Percentiles rank a stretch among this genome's conserved stretches.
Evolutionary conservation across 257 asterid genomes (phyloP).

Genomic region (Vinca minor): DNA sequence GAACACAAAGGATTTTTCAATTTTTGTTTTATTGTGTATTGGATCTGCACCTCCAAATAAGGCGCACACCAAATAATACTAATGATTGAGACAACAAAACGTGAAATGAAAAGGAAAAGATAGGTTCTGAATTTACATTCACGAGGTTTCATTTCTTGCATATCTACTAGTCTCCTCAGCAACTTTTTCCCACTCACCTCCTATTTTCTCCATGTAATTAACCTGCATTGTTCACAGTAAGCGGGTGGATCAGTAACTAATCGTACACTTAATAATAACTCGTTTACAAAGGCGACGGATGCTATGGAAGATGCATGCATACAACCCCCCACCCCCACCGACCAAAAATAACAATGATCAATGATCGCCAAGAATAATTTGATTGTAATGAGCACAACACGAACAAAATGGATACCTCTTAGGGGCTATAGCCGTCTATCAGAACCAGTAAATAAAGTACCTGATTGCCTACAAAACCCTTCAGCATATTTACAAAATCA

Average conservation of each 20-base stretch:
- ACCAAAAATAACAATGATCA: too few relatives aligned
- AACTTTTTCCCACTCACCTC: conserved; percentile 71
- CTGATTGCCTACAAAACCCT: conserved; percentile 79
- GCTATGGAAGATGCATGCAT: too few relatives aligned
- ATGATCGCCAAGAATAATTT: too few relatives aligned
- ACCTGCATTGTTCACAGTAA: conserved; percentile 43
- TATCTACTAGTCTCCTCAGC: conserved; percentile 71
- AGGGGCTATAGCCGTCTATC: neutral
- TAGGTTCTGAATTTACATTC: conserved; percentile 23
- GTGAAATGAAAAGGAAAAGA: conserved; percentile 3
- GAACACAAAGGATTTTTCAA: conserved; percentile 5
- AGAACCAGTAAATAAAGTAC: conserved; percentile 26
- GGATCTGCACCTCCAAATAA: conserved; percentile 4
- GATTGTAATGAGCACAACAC: neutral
- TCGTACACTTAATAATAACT: too few relatives aligned
- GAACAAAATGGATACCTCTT: neutral
- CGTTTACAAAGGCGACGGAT: too few relatives aligned
- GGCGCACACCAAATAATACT: neutral
- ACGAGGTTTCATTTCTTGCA: conserved; percentile 36
- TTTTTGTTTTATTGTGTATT: conserved; percentile 5
- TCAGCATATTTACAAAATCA: conserved; percentile 79
- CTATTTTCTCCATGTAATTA: conserved; percentile 59
- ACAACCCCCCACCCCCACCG: neutral
- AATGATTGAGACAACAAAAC: too few relatives aligned
- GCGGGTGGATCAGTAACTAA: conserved; percentile 12